Percentiles rank a stretch among this genome's conserved stretches.
phyloP scores from a whole-genome alignment of 1,284 basidiomycete genomes.

The Cryptococcus floricola region DNA sequence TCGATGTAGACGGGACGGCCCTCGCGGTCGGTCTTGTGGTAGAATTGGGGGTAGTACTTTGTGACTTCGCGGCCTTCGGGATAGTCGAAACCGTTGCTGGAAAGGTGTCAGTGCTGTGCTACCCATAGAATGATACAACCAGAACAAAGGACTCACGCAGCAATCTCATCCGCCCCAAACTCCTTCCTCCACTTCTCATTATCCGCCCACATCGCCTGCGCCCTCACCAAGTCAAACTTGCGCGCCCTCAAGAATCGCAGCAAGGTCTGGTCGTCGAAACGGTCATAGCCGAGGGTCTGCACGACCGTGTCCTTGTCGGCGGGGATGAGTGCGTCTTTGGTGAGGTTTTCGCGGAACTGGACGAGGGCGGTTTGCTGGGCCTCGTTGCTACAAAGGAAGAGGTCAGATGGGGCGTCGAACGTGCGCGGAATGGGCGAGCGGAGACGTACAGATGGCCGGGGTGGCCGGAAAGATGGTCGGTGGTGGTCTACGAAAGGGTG shows the following conservation, averaged over 20 bases:
- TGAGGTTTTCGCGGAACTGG: conserved; percentile 65
- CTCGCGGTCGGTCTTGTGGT: conserved; percentile 95
- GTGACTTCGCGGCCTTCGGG: conserved; percentile 77
- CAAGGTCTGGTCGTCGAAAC: conserved; percentile 75
- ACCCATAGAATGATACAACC: background rate
- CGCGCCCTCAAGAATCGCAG: conserved; percentile 88
- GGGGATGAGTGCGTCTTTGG: conserved; percentile 38
- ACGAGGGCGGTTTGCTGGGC: conserved; percentile 68
- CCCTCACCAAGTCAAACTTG: conserved; percentile 78
- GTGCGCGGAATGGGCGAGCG: background rate
- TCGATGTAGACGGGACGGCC: conserved; percentile 96
- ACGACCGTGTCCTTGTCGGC: conserved; percentile 36
- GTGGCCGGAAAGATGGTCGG: conserved; percentile 64
- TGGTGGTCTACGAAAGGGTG: too few species aligned
- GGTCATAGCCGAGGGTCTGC: conserved; percentile 52
- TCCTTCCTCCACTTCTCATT: conserved; percentile 89
- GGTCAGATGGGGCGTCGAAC: background rate
- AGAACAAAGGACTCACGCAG: conserved; percentile 60
- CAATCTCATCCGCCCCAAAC: conserved; percentile 81
- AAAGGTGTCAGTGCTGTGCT: background rate
- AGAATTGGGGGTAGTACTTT: conserved; percentile 93
- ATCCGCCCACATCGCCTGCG: conserved; percentile 78
- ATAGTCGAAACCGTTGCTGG: conserved; percentile 77
- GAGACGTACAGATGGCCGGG: conserved; percentile 66
- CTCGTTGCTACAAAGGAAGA: conserved; percentile 47